Evolutionary conservation across 192 early-diverging fungal species (phyloP), one percentile per base, ranked within the genome.

Genomic region (Backusella psychrophila): DNA sequence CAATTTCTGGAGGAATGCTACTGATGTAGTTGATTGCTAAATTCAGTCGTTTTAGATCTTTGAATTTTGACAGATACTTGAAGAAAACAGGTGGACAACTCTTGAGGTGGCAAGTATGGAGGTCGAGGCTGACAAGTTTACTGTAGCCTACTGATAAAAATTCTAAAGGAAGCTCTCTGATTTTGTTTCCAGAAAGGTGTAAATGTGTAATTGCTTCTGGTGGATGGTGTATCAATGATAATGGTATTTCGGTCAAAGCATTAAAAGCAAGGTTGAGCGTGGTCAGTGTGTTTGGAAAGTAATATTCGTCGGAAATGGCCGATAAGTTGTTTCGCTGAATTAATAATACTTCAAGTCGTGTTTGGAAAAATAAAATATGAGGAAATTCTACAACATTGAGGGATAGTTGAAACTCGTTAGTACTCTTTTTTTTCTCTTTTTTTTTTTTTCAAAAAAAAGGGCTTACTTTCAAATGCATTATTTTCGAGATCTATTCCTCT

Each of bases 211-310:
- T 36, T 17, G 69, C 73, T 42, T 49, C 35, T 11, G 82, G 82
- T 26, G 78, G 80, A 26, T 69, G 53, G 59, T 78, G 74, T 11
- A 72, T 31, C 6, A 81, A 39, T 5, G 42, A 71, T 6, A 38
- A 35, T 7, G 85, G 85, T 11, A 87, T 31, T 19, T 77, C 31
- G 6, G 74, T 80, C 12, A 87, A 73, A 0, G 75, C 63, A 52
- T 87, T 87, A 39, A 83, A 87, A 0, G 82, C 77, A 2, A 87
- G n/a, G 39, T 87, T 85, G 23, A 87, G n/a, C 29, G 81, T 85
- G 0, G 75, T 73, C 0, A 87, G 44, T 21, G 75, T 41, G 3
- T 49, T 36, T 19, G 82, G 79, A 31, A 79, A 73, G 3, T 71
- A 68, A 29, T 81, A 71, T 6, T 77, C 36, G 2, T 69, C 77